Conservation (phyloP, 78 protist species). For the Cyanophora paradoxa region DNA sequence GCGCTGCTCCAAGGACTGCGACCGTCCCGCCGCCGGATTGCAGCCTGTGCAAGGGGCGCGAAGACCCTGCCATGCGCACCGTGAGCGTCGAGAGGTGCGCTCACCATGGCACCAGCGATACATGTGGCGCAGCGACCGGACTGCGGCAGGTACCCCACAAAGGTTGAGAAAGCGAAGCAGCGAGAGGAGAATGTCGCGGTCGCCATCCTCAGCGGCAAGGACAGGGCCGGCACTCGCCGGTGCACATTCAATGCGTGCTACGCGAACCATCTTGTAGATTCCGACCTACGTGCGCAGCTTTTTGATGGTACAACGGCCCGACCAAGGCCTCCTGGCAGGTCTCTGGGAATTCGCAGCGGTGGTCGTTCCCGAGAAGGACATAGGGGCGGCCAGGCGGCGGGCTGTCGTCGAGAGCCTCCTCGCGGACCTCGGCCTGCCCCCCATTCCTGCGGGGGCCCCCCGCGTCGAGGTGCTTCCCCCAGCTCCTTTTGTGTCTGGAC, state of each 20-base stretch:
- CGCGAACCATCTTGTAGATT: not conserved
- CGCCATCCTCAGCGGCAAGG: too few relatives aligned
- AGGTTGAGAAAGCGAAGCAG: not conserved
- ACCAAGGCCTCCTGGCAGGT: conserved; percentile 12
- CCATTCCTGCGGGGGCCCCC: not conserved
- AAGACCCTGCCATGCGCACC: not conserved
- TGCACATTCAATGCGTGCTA: not conserved
- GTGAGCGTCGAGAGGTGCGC: not conserved
- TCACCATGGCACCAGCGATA: not conserved
- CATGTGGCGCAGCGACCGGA: too few relatives aligned
- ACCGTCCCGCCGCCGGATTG: too few relatives aligned
- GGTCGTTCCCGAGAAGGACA: not conserved
- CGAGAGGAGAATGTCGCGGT: not conserved
- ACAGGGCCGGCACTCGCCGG: not conserved
- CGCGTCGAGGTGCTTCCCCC: too few relatives aligned
- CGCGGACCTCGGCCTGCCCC: not conserved
- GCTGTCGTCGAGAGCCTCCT: not conserved
- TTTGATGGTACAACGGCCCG: not conserved
- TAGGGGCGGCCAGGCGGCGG: not conserved
- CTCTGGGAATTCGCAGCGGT: conserved; percentile 1
- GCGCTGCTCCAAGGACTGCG: too few relatives aligned
- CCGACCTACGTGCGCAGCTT: not conserved
- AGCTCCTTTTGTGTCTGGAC: too few relatives aligned
- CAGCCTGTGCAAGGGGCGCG: too few relatives aligned
- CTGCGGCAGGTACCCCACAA: not conserved